These are phyloP conservation scores for Solanum corneliomulleri DNA, from an alignment of 257 asterid genomes.

Conservation along the genomic window DNA sequence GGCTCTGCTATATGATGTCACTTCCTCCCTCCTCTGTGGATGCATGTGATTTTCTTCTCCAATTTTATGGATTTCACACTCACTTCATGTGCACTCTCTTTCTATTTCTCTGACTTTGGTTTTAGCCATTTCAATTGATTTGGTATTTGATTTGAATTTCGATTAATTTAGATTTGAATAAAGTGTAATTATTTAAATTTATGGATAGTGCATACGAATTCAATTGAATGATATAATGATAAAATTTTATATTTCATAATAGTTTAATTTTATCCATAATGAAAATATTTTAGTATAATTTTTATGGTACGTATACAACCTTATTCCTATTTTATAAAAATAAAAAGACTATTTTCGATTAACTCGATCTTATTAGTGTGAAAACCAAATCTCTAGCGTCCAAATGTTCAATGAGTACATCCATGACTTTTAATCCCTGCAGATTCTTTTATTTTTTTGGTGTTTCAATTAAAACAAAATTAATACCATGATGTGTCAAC, in stretches of 20 bases:
- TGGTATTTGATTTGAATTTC: background rate
- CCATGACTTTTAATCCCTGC: background rate
- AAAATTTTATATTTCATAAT: no score
- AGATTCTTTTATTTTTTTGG: background rate
- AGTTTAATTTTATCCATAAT: no score
- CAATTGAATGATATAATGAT: no score
- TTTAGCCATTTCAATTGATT: background rate
- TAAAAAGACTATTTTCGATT: rapidly evolving
- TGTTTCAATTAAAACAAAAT: background rate
- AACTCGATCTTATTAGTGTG: background rate
- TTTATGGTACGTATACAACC: background rate
- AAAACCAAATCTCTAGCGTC: no score
- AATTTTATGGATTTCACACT: background rate
- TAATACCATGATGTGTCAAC: background rate
- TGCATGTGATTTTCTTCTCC: background rate
- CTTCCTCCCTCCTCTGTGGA: background rate
- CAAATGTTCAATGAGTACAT: background rate
- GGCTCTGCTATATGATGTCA: background rate
- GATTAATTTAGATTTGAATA: background rate
- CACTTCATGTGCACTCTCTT: background rate
- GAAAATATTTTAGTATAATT: no score
- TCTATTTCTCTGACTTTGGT: background rate
- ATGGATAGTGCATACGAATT: background rate
- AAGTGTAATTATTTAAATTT: no score
- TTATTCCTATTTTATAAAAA: no score